These are phyloP conservation scores for Aspergillus baeticus DNA, from an alignment of 495 filamentous ascomycete species.

Conservation along the genomic window DNA sequence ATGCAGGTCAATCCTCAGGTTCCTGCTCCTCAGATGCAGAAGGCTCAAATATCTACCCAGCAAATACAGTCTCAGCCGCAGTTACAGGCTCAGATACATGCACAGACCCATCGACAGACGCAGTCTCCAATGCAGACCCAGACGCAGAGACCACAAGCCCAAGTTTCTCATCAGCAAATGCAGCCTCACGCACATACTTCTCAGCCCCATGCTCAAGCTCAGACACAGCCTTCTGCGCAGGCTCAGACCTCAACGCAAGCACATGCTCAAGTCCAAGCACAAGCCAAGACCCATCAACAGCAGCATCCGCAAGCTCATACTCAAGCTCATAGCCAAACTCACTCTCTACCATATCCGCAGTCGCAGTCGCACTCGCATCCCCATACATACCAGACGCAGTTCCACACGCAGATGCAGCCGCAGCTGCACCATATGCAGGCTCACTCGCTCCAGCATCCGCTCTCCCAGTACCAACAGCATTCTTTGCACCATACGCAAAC, in stretches of 20 bases:
- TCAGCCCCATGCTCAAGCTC: constrained; percentile 1
- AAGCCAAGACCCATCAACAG: constrained; percentile 14
- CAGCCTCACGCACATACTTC: neutral
- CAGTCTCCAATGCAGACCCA: neutral
- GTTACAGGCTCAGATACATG: neutral
- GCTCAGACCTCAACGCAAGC: constrained; percentile 5
- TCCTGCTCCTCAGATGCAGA: constrained; percentile 1
- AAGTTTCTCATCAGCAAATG: neutral
- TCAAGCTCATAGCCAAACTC: constrained; percentile 5
- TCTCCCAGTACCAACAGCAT: constrained; percentile 11
- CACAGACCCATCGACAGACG: neutral
- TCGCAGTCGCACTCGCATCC: constrained; percentile 15
- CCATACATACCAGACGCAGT: constrained; percentile 13
- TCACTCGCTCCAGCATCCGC: constrained; percentile 14
- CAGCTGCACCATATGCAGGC: constrained; percentile 15
- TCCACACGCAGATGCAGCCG: constrained; percentile 17
- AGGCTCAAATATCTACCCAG: neutral
- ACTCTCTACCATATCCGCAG: neutral
- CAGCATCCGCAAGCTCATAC: constrained; percentile 10
- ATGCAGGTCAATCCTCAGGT: constrained; percentile 5
- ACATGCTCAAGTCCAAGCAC: constrained; percentile 8
- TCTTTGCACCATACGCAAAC: constrained; percentile 3
- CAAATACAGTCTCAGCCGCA: neutral
- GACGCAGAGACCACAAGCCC: neutral
- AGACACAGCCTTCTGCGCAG: constrained; percentile 12